Conservation (phyloP, 805 yeast genomes). For the Starmerella geochares region DNA sequence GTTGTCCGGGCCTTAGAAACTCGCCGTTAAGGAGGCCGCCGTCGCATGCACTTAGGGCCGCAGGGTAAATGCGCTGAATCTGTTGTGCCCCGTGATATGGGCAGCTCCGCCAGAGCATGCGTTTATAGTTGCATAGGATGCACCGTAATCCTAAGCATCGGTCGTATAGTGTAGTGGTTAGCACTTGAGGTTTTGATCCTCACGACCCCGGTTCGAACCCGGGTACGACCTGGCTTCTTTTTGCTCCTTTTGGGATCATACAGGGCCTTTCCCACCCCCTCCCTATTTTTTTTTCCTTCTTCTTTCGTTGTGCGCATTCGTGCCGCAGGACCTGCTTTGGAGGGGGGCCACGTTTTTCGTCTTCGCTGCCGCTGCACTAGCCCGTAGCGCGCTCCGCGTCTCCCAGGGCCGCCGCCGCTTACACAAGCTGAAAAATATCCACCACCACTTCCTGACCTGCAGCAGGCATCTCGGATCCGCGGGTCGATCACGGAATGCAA, state of each 20-base stretch:
- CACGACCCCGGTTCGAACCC: constrained; percentile 11
- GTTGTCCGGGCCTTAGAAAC: neutral
- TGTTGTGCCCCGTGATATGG: neutral
- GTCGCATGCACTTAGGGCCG: neutral
- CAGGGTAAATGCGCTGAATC: neutral
- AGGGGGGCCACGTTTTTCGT: too few relatives aligned
- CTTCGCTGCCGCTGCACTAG: too few relatives aligned
- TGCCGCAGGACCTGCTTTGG: neutral
- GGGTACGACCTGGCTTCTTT: constrained; percentile 9
- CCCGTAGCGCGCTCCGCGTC: too few relatives aligned
- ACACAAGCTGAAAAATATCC: constrained; percentile 8
- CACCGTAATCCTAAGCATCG: neutral
- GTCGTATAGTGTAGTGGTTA: constrained; percentile 11
- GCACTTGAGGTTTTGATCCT: constrained; percentile 10
- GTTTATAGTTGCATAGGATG: too few relatives aligned
- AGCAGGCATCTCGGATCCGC: neutral
- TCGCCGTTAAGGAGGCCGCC: neutral
- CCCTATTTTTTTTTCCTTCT: neutral
- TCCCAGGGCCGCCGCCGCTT: too few relatives aligned
- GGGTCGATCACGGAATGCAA: constrained; percentile 5
- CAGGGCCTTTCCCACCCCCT: too few relatives aligned
- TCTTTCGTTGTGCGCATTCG: neutral
- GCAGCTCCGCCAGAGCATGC: neutral
- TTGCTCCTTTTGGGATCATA: too few relatives aligned
- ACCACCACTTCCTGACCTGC: neutral